Evolutionary conservation across 495 filamentous ascomycete species (phyloP).

Genomic region (Neurospora sp.): DNA sequence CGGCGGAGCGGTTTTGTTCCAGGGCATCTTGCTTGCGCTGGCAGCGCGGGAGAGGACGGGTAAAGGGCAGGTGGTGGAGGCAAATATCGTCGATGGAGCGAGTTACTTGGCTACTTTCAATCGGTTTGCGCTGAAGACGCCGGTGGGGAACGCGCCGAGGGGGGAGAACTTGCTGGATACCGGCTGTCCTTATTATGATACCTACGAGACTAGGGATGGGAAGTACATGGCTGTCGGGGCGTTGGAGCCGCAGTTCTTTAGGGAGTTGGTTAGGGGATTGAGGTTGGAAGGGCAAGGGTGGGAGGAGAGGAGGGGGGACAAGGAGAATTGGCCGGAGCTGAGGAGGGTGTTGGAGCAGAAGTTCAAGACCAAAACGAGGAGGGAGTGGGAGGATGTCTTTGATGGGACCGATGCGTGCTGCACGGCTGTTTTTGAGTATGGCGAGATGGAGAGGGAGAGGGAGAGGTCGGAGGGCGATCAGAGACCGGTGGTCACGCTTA

Average conservation of each 20-base stretch:
- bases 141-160: conserved; percentile 49
- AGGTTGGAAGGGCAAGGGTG: conserved; percentile 42
- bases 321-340: conserved; percentile 54
- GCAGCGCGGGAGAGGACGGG: conserved; percentile 47
- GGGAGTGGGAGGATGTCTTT: conserved; percentile 78
- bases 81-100: conserved; percentile 91
- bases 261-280: conserved; percentile 53
- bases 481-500: conserved; percentile 60
- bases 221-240: conserved; percentile 85
- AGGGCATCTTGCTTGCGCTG: conserved; percentile 55
- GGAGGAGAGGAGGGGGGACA: conserved; percentile 45
- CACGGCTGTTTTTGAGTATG: conserved; percentile 69
- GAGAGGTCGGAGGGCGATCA: conserved; percentile 53
- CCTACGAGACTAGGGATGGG: conserved; percentile 75
- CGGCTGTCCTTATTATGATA: conserved; percentile 79
- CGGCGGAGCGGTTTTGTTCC: conserved; percentile 71
- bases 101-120: conserved; percentile 69
- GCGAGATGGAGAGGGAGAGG: conserved; percentile 54
- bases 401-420: conserved; percentile 87
- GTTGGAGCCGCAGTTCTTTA: conserved; percentile 79
- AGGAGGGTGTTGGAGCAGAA: conserved; percentile 45
- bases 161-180: conserved; percentile 75
- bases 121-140: conserved; percentile 48
- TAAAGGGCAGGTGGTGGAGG: conserved; percentile 78
- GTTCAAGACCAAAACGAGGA: conserved; percentile 65